These are phyloP conservation scores for Seminavis robusta DNA, from an alignment of 108 stramenopile genomes.

Conservation along the genomic window DNA sequence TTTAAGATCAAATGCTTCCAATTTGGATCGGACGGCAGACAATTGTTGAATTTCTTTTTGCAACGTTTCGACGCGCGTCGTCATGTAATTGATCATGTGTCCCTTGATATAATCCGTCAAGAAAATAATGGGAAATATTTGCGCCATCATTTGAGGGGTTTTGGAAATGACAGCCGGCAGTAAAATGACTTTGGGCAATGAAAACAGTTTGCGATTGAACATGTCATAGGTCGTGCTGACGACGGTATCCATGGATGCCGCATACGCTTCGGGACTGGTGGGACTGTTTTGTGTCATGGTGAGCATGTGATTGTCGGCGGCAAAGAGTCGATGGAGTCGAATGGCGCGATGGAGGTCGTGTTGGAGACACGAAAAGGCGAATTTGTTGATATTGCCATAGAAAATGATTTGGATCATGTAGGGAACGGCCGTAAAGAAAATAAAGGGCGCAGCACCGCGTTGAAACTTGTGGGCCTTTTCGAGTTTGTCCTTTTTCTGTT, in stretches of 20 bases:
- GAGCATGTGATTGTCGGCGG: conserved; percentile 63
- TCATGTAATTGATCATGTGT: conserved; percentile 61
- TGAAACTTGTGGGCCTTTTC: conserved; percentile 35
- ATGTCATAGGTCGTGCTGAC: conserved; percentile 64
- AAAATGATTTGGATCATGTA: conserved; percentile 86
- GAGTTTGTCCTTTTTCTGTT: not conserved
- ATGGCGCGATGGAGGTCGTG: conserved; percentile 78
- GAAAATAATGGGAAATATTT: conserved; percentile 81
- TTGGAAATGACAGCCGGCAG: conserved; percentile 70
- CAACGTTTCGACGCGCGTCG: conserved; percentile 58
- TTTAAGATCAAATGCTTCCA: conserved; percentile 86
- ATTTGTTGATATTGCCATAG: conserved; percentile 79
- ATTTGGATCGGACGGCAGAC: conserved; percentile 57
- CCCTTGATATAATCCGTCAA: conserved; percentile 72
- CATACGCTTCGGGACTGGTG: conserved; percentile 68
- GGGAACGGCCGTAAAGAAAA: conserved; percentile 70
- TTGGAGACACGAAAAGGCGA: conserved; percentile 65
- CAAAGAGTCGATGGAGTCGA: conserved; percentile 77
- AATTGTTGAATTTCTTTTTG: conserved; percentile 69
- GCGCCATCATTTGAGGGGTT: conserved; percentile 68
- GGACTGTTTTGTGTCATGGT: conserved; percentile 73
- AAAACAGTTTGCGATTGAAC: conserved; percentile 87
- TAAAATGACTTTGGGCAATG: conserved; percentile 74
- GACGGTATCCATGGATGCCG: conserved; percentile 65
- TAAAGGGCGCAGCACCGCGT: conserved; percentile 70